Evolutionary conservation across 306 rosid genomes (phyloP).

Genomic region (cucumber (Cucumis sativus)): Cucumber_9930_V3 NC_026657.2:17031501-17032000

Average conservation of each 20-base stretch:
- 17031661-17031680: conserved; percentile 89
- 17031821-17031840: conserved; percentile 63
- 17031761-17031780: conserved; percentile 14
- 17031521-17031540: too few species aligned
- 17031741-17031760: background rate
- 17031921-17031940: background rate
- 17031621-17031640: conserved; percentile 15
- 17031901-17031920: background rate
- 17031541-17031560: too few species aligned
- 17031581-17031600: background rate
- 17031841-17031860: conserved; percentile 79
- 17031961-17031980: background rate
- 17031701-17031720: conserved; percentile 61
- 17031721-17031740: background rate
- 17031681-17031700: conserved; percentile 69
- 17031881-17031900: conserved; percentile 3
- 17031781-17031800: conserved; percentile 53
- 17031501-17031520: background rate
- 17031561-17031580: background rate
- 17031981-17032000: background rate
- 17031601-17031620: conserved; percentile 4
- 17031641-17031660: conserved; percentile 99
- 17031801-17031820: conserved; percentile 74
- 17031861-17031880: conserved; percentile 36
- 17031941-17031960: background rate